phyloP scores from a whole-genome alignment of 2,329 filamentous ascomycete genomes.

The Zymoseptoria brevis region DNA sequence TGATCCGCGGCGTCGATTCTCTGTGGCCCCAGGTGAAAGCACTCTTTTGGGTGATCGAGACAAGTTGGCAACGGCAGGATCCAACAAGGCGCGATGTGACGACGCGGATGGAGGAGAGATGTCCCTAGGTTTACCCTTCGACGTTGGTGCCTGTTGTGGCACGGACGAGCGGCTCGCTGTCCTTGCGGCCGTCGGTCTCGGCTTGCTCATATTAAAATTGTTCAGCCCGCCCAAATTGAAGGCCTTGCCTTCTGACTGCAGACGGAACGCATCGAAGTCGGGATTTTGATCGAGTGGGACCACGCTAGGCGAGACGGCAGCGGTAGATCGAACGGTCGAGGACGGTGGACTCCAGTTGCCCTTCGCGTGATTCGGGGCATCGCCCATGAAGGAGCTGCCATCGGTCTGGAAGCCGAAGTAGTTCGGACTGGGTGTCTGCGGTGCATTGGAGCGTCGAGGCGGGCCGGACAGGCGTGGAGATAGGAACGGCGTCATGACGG shows the following conservation, averaged over 20 bases:
- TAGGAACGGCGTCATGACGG: slow-evolving; percentile 26
- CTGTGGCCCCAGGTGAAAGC: slow-evolving; percentile 39
- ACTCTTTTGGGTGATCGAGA: slow-evolving; percentile 41
- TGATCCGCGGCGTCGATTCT: slow-evolving; percentile 40
- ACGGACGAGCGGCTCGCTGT: slow-evolving; percentile 15
- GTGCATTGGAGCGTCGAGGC: slow-evolving; percentile 11
- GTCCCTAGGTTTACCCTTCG: slow-evolving; percentile 32
- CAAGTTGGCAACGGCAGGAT: slow-evolving; percentile 22
- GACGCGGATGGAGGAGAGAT: slow-evolving; percentile 29
- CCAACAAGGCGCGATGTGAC: slow-evolving; percentile 18
- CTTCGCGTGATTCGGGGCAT: slow-evolving; percentile 45
- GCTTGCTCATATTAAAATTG: slow-evolving; percentile 33
- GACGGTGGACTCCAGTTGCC: slow-evolving; percentile 69
- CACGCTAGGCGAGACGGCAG: slow-evolving; percentile 58
- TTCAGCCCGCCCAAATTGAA: slow-evolving; percentile 36
- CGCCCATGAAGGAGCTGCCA: slow-evolving; percentile 47
- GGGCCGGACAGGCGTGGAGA: slow-evolving; percentile 18
- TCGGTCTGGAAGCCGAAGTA: slow-evolving; percentile 75
- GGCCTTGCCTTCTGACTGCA: slow-evolving; percentile 55
- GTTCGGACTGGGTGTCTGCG: slow-evolving; percentile 56
- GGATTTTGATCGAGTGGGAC: slow-evolving; percentile 67
- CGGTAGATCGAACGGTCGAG: slow-evolving; percentile 63
- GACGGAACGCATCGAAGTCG: slow-evolving; percentile 72
- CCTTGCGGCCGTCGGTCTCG: slow-evolving; percentile 18
- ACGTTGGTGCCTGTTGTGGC: slow-evolving; percentile 19